These are phyloP conservation scores for Lecanicillium sp. DNA, from an alignment of 2,329 filamentous ascomycete genomes.

Conservation along the genomic window DNA sequence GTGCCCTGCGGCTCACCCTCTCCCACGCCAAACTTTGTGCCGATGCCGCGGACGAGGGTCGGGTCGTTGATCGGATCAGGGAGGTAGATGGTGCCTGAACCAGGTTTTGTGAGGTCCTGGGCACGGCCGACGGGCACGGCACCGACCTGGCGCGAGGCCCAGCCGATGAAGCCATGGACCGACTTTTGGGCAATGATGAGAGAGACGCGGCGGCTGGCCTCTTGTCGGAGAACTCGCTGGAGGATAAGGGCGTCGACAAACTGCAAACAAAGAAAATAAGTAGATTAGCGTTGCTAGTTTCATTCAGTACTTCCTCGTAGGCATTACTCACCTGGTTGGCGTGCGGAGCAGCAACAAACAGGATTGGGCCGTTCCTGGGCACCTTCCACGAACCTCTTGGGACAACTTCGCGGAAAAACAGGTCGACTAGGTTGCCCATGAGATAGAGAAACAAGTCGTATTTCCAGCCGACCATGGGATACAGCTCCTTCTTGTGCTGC, in stretches of 20 bases:
- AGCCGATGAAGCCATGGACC: slow-evolving; percentile 87
- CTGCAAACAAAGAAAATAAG: slow-evolving; percentile 32
- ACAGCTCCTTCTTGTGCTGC: slow-evolving; percentile 42
- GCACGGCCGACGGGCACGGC: slow-evolving; percentile 90
- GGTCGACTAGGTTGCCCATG: slow-evolving; percentile 77
- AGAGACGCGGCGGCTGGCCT: slow-evolving; percentile 80
- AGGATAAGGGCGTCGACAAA: slow-evolving; percentile 94
- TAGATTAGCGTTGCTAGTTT: too few relatives aligned
- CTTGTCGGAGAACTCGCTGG: slow-evolving; percentile 79
- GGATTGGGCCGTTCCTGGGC: slow-evolving; percentile 76
- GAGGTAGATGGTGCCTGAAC: slow-evolving; percentile 73
- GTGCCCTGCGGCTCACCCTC: slow-evolving; percentile 72
- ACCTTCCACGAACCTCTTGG: slow-evolving; percentile 93
- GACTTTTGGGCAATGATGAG: slow-evolving; percentile 95
- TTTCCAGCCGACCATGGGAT: slow-evolving; percentile 63
- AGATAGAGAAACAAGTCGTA: slow-evolving; percentile 73
- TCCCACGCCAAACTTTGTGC: slow-evolving; percentile 68
- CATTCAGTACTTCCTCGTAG: too few relatives aligned
- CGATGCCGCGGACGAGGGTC: slow-evolving; percentile 67
- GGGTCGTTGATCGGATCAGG: slow-evolving; percentile 82
- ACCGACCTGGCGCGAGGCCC: slow-evolving; percentile 74
- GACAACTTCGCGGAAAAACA: slow-evolving; percentile 97
- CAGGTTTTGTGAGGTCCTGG: slow-evolving; percentile 78
- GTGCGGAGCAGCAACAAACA: slow-evolving; percentile 94
- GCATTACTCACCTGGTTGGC: slow-evolving; percentile 68